A percentile compares a stretch with the other conserved stretches of the same genome.
Evolutionary conservation across 805 yeast species (phyloP).

Genomic region (Pichia paraexigua): DNA sequence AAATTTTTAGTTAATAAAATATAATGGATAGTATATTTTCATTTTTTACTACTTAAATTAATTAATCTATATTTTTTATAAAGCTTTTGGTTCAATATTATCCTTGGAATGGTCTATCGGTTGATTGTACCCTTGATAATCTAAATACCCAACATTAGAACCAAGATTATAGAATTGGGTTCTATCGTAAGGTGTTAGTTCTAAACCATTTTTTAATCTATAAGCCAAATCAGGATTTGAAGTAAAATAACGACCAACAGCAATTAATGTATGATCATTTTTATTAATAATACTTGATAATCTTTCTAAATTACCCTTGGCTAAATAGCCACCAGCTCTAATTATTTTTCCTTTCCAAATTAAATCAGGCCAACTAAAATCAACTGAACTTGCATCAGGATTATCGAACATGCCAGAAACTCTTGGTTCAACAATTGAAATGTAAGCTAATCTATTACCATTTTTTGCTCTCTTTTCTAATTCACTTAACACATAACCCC

Average conservation of each 20-base stretch:
- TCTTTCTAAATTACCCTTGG: constrained; percentile 16
- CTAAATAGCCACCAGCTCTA: constrained; percentile 21
- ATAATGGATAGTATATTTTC: too few relatives aligned
- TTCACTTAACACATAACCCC: constrained; percentile 32
- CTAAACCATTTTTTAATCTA: constrained; percentile 29
- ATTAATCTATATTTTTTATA: background rate
- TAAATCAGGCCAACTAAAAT: constrained; percentile 14
- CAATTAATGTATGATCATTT: constrained; percentile 38
- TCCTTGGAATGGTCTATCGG: constrained; percentile 10
- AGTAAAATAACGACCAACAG: constrained; percentile 31
- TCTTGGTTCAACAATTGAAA: constrained; percentile 47
- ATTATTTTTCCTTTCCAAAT: constrained; percentile 19
- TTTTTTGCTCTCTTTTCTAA: constrained; percentile 27
- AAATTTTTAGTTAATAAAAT: too few relatives aligned
- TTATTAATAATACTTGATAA: constrained; percentile 11
- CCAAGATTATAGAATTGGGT: constrained; percentile 28
- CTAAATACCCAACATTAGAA: constrained; percentile 12
- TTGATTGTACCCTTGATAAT: constrained; percentile 9
- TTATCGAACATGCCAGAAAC: constrained; percentile 47
- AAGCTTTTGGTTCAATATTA: constrained; percentile 4
- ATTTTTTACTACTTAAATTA: background rate
- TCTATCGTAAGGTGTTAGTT: constrained; percentile 34
- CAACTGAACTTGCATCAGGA: constrained; percentile 3
- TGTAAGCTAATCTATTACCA: constrained; percentile 17
- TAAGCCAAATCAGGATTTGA: constrained; percentile 38